phyloP scores from a whole-genome alignment of 352 stramenopile species.

The Phytophthora pini region DNA sequence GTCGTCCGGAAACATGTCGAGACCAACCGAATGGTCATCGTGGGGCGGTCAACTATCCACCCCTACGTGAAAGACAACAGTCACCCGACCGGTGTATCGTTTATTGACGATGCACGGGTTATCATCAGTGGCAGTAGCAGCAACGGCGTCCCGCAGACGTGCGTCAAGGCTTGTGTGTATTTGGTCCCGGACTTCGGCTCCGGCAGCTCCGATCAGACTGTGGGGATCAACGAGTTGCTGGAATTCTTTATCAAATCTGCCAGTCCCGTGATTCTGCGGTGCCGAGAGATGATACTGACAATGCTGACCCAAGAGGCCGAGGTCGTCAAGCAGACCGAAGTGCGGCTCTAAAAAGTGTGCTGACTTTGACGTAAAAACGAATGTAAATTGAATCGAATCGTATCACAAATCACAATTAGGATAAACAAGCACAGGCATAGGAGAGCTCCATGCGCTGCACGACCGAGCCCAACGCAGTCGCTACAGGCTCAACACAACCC shows the following conservation, averaged over 20 bases:
- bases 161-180: slow-evolving; percentile 31
- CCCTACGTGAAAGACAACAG: slow-evolving; percentile 36
- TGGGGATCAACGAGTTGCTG: slow-evolving; percentile 34
- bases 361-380: neutral
- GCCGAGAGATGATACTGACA: slow-evolving; percentile 28
- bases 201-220: slow-evolving; percentile 20
- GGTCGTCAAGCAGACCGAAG: slow-evolving; percentile 22
- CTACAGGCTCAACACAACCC: neutral
- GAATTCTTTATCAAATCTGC: slow-evolving; percentile 35
- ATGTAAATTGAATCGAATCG: slow-evolving; percentile 11
- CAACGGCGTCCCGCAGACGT: slow-evolving; percentile 17
- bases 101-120: slow-evolving; percentile 28
- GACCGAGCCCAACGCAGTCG: neutral
- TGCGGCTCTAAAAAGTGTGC: slow-evolving; percentile 19
- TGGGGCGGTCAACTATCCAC: slow-evolving; percentile 34
- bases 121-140: slow-evolving; percentile 24
- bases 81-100: slow-evolving; percentile 30
- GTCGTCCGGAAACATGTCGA: slow-evolving; percentile 29
- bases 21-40: slow-evolving; percentile 23
- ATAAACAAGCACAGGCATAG: neutral
- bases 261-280: slow-evolving; percentile 22
- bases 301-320: slow-evolving; percentile 29
- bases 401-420: neutral
- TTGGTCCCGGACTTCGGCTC: slow-evolving; percentile 34
- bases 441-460: neutral